A percentile compares a stretch with the other conserved stretches of the same genome.
Evolutionary conservation across 2,329 filamentous ascomycete genomes (phyloP).

Genomic region (Alternaria postmessia): DNA sequence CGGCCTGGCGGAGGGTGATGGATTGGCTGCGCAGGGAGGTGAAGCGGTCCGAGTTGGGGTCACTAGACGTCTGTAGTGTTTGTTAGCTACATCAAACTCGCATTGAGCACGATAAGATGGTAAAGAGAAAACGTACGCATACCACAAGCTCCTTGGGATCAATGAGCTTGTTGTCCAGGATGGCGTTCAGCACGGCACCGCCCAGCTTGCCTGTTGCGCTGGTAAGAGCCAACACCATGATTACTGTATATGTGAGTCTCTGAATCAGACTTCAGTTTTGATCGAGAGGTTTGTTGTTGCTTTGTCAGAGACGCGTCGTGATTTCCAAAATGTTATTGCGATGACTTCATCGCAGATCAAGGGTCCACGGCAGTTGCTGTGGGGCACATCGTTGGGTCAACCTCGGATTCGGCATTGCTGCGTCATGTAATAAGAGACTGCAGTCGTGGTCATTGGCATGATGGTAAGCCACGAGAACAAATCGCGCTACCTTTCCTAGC

Average conservation of each 20-base stretch:
- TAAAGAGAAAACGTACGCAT: constrained; percentile 34
- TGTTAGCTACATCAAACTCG: background rate
- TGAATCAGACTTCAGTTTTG: background rate
- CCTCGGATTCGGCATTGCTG: too few relatives aligned
- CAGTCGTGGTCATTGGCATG: too few relatives aligned
- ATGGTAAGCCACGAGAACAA: too few relatives aligned
- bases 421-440: too few relatives aligned
- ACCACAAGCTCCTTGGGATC: constrained; percentile 50
- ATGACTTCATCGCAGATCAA: constrained; percentile 1
- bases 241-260: background rate
- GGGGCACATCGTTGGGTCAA: background rate
- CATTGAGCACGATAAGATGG: background rate
- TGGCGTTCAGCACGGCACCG: constrained; percentile 52
- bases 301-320: background rate
- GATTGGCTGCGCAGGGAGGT: constrained; percentile 38
- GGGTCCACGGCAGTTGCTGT: constrained; percentile 2
- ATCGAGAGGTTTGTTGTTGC: background rate
- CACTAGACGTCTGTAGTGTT: constrained; percentile 30
- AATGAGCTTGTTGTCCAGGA: constrained; percentile 54
- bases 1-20: constrained; percentile 49
- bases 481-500: too few relatives aligned
- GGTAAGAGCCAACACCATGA: constrained; percentile 50
- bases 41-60: constrained; percentile 32
- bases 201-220: constrained; percentile 58
- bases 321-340: background rate